Percentiles rank a stretch among this genome's conserved stretches.
Conservation (phyloP, 202 grass and related monocot genomes). For the Hordeum pubiflorum region DNA sequence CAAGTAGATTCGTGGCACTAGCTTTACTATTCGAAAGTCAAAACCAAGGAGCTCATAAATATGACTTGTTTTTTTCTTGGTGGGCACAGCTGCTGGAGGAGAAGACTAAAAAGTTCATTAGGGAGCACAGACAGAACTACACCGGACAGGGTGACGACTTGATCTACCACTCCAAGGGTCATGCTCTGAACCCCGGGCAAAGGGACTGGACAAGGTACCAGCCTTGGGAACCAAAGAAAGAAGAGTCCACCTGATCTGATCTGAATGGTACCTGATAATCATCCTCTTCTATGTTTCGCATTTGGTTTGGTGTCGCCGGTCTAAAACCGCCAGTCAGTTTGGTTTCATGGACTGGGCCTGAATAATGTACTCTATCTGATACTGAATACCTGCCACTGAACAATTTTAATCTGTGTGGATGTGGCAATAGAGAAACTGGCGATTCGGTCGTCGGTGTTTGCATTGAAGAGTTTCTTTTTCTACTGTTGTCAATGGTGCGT, state of each 20-base stretch:
- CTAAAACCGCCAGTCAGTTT: neutral
- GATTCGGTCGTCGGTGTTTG: neutral
- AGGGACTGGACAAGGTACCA: constrained; percentile 89
- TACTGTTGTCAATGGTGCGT: neutral
- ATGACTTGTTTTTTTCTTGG: neutral
- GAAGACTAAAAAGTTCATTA: constrained; percentile 64
- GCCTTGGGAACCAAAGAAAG: constrained; percentile 78
- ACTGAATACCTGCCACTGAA: neutral
- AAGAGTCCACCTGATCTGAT: constrained; percentile 13
- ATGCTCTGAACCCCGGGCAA: constrained; percentile 67
- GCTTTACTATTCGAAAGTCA: neutral
- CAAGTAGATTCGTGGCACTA: neutral
- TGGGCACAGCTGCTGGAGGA: constrained; percentile 48
- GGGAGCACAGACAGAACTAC: constrained; percentile 81
- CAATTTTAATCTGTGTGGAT: neutral
- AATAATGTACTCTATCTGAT: constrained; percentile 21
- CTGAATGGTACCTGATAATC: neutral
- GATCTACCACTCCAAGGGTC: constrained; percentile 96
- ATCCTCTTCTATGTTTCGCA: neutral
- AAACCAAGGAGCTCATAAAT: neutral
- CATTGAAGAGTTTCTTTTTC: neutral
- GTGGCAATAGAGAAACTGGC: neutral
- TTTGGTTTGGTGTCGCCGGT: neutral
- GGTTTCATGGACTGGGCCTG: neutral
- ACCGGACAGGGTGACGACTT: constrained; percentile 74